Percentiles rank a stretch among this genome's conserved stretches.
These are phyloP conservation scores for Schizopora paradoxa DNA, from an alignment of 1,284 basidiomycete genomes.

Conservation along the genomic window DNA sequence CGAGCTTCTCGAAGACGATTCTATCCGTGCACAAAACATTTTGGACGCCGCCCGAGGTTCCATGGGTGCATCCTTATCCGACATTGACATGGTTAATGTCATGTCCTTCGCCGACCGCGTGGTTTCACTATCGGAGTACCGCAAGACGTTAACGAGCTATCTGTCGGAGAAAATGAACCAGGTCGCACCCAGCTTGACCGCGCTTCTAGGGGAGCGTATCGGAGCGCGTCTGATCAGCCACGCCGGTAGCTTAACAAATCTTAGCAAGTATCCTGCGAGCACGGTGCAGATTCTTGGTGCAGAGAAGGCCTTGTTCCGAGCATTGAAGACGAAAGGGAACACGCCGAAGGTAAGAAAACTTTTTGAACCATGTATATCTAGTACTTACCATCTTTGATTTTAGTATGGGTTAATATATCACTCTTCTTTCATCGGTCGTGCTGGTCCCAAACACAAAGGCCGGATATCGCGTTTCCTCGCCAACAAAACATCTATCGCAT, in stretches of 20 bases:
- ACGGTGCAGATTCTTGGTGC: slow-evolving; percentile 98
- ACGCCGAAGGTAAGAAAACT: slow-evolving; percentile 78
- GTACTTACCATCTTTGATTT: slow-evolving; percentile 2
- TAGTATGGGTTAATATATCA: slow-evolving; percentile 93
- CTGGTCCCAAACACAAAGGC: slow-evolving; percentile 94
- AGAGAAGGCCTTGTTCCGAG: slow-evolving; percentile 97
- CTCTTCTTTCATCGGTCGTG: slow-evolving; percentile 93
- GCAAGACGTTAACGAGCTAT: slow-evolving; percentile 87
- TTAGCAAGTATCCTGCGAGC: slow-evolving; percentile 97
- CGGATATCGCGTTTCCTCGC: slow-evolving; percentile 97
- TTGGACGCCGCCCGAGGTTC: slow-evolving; percentile 91
- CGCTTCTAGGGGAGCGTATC: slow-evolving; percentile 92
- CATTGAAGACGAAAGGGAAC: slow-evolving; percentile 98
- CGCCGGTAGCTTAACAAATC: slow-evolving; percentile 94
- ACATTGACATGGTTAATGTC: slow-evolving; percentile 97
- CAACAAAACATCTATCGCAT: slow-evolving; percentile 98
- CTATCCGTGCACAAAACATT: slow-evolving; percentile 86
- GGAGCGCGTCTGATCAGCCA: slow-evolving; percentile 95
- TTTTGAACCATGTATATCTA: slow-evolving; percentile 4
- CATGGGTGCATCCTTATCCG: slow-evolving; percentile 92
- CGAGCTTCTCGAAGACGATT: slow-evolving; percentile 82
- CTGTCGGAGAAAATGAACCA: slow-evolving; percentile 97
- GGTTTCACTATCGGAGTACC: slow-evolving; percentile 89
- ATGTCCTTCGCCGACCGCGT: slow-evolving; percentile 89
- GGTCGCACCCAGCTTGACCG: slow-evolving; percentile 93